Evolutionary conservation across 148 eudicot genomes (phyloP).

Genomic region (Heliamphora exappendiculata): DNA sequence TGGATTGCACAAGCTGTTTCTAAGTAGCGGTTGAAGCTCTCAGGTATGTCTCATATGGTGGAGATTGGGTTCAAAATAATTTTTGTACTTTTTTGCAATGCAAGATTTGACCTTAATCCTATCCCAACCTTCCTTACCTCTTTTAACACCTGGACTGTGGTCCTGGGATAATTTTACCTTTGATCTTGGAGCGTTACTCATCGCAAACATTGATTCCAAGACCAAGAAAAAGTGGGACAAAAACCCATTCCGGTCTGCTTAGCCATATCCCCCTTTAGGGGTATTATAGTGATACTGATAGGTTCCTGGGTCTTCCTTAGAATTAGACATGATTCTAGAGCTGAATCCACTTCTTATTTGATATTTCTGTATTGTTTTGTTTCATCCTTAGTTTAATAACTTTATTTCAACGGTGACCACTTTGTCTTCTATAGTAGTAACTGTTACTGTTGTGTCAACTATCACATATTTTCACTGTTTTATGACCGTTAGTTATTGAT

Average conservation of each 20-base stretch:
- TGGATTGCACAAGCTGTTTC: neutral
- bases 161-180: neutral
- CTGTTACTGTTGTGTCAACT: neutral
- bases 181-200: neutral
- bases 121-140: neutral
- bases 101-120: neutral
- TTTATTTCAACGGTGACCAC: constrained; percentile 2
- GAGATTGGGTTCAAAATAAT: neutral
- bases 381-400: neutral
- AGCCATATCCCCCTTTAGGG: no score
- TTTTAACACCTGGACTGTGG: neutral
- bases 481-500: neutral
- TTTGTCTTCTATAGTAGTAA: neutral
- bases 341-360: neutral
- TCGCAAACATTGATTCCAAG: neutral
- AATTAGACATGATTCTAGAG: neutral
- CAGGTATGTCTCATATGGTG: neutral
- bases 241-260: no score
- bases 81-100: neutral
- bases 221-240: neutral
- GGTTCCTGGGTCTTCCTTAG: neutral
- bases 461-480: neutral
- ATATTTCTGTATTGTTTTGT: no score
- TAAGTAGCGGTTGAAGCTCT: constrained; percentile 2
- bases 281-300: neutral